These are phyloP conservation scores for Phellopilus nigrolimitatus DNA, from an alignment of 1,284 basidiomycete species.

Conservation along the genomic window DNA sequence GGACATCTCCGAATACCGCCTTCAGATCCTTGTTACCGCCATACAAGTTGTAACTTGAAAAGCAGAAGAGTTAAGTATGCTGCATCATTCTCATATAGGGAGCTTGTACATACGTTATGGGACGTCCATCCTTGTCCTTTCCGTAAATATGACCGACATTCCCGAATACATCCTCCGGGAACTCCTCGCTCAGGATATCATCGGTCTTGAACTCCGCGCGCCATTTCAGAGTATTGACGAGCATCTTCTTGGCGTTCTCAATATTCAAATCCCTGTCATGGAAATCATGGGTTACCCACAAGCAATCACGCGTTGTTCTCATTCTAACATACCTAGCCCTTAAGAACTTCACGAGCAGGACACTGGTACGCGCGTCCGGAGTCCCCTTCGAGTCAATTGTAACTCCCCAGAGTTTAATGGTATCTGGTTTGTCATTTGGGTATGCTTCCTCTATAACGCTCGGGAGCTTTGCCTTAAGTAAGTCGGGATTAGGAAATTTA, in stretches of 20 bases:
- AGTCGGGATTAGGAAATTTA: neutral
- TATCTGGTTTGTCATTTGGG: slow-evolving; percentile 40
- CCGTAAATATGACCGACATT: slow-evolving; percentile 61
- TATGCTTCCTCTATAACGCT: slow-evolving; percentile 23
- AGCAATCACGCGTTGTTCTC: neutral
- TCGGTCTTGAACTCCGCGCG: slow-evolving; percentile 64
- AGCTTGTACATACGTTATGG: slow-evolving; percentile 48
- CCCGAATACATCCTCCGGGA: slow-evolving; percentile 61
- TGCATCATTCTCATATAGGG: slow-evolving; percentile 15
- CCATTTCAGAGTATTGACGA: slow-evolving; percentile 68
- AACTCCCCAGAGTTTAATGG: slow-evolving; percentile 67
- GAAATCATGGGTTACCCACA: neutral
- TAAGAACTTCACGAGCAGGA: slow-evolving; percentile 74
- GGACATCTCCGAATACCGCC: slow-evolving; percentile 64
- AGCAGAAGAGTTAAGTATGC: neutral
- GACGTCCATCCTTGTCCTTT: slow-evolving; percentile 59
- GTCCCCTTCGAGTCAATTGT: slow-evolving; percentile 50
- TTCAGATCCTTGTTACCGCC: slow-evolving; percentile 60
- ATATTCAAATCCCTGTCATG: slow-evolving; percentile 48
- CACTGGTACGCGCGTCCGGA: slow-evolving; percentile 56
- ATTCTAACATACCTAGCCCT: slow-evolving; percentile 55
- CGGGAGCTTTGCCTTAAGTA: slow-evolving; percentile 4
- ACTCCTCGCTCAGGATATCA: slow-evolving; percentile 54
- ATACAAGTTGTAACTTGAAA: slow-evolving; percentile 64
- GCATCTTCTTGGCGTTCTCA: slow-evolving; percentile 54